These are phyloP conservation scores for Aspergillus chevalieri DNA, from an alignment of 2,329 filamentous ascomycete genomes.

Conservation along the genomic window DNA sequence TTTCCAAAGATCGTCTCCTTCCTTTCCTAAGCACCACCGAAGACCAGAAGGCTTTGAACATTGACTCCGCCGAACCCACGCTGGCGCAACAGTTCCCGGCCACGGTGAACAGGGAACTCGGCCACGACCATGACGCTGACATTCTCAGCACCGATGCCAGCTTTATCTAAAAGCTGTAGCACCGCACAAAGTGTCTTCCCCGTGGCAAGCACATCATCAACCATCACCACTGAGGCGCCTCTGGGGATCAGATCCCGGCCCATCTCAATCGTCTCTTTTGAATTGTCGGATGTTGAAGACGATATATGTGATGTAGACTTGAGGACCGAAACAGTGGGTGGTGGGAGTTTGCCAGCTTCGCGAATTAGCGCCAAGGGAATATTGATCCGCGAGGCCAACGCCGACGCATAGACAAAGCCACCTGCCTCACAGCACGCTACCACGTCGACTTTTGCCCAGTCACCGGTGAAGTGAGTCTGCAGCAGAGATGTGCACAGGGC, in stretches of 20 bases:
- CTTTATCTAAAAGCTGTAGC: constrained; percentile 43
- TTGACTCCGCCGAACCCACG: constrained; percentile 46
- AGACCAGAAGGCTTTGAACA: constrained; percentile 52
- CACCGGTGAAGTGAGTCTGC: constrained; percentile 38
- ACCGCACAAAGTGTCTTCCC: constrained; percentile 52
- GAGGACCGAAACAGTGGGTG: constrained; percentile 46
- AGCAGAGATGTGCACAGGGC: constrained; percentile 48
- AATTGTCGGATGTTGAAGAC: constrained; percentile 23
- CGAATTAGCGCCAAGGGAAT: constrained; percentile 49
- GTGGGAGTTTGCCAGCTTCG: constrained; percentile 54
- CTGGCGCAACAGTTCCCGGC: constrained; percentile 42
- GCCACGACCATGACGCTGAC: constrained; percentile 50
- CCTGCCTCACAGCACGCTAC: constrained; percentile 54
- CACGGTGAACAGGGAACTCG: constrained; percentile 53
- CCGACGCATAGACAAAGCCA: constrained; percentile 51
- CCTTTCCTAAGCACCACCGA: constrained; percentile 35
- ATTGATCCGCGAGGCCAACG: constrained; percentile 39
- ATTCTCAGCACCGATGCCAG: constrained; percentile 37
- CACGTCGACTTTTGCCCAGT: constrained; percentile 43
- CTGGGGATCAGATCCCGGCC: constrained; percentile 35
- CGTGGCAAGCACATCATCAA: constrained; percentile 56
- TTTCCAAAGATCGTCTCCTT: not conserved
- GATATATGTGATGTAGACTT: constrained; percentile 52
- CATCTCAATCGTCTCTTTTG: constrained; percentile 45
- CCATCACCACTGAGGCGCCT: constrained; percentile 46